Base-by-base conservation (phyloP, 2,329 filamentous ascomycete genomes). In the Myriosclerotinia scirpicola region DNA sequence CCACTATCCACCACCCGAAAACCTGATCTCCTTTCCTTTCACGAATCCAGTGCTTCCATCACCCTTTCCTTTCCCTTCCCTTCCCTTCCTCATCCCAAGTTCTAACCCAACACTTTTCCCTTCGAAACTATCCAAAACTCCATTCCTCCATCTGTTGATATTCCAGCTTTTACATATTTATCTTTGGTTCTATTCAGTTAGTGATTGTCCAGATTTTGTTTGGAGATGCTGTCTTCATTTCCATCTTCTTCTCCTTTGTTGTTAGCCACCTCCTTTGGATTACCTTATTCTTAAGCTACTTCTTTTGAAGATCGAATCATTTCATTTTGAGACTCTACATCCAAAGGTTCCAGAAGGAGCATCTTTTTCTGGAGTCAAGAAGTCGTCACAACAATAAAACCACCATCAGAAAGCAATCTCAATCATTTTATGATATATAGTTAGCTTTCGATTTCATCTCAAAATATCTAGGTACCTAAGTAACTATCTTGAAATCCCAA, bases 391-490 rank as follows among this genome's bases (percentile, higher is more conserved):
- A 22, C 6, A 34, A 6, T 2, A 34, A 34, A 34, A 5, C 30
- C 30, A 34, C 30, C 30, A 34, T 52, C 6, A 36, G 15, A 1
- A 42, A n/a, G n/a, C n/a, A 9, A 36, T 8, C 12, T 30, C 38
- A 17, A 44, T 17, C 30, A 4, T 17, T 20, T 55, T 26, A 20
- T 50, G 58, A 38, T 34, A 17, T 30, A 15, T n/a, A 34, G 17
- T 12, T 40, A 36, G 17, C 53, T 56, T 11, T 64, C 11, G 20
- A 55, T 36, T 58, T 15, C 46, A 38, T 56, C 6, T 64, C 62
- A 56, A 56, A 64, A 56, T 48, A 55, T 56, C 40, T 64, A 56
- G 53, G 12, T 64, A 48, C 52, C 11, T 30, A 20, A 63, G 42
- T 46, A 56, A 46, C n/a, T 56, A 64, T 56, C 20, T 55, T 50